Conservation (phyloP, 1,284 basidiomycete genomes). For the Melampsora larici-populina region DNA sequence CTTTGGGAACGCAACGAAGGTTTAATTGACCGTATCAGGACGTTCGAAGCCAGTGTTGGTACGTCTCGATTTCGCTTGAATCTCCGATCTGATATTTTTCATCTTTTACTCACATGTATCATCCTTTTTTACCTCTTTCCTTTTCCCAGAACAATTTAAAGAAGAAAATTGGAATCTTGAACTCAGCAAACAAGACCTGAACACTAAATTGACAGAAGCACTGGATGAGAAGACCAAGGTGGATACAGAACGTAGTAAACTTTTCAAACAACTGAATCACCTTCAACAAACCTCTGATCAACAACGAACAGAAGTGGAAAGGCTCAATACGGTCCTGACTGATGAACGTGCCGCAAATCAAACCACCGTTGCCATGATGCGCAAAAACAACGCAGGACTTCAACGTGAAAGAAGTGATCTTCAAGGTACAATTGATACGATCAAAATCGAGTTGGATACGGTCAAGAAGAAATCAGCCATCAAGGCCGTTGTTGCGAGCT, state of each 20-base stretch:
- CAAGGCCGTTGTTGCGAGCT: conserved; percentile 58
- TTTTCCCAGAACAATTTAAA: conserved; percentile 71
- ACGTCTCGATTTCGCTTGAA: conserved; percentile 48
- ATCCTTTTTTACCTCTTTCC: conserved; percentile 42
- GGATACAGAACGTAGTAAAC: conserved; percentile 76
- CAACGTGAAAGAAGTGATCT: conserved; percentile 88
- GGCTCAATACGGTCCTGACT: conserved; percentile 64
- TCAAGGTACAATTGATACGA: conserved; percentile 69
- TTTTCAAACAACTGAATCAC: conserved; percentile 69
- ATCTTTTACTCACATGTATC: conserved; percentile 17
- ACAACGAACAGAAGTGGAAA: conserved; percentile 81
- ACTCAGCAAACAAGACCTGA: conserved; percentile 82
- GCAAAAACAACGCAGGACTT: conserved; percentile 79
- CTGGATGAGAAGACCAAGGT: conserved; percentile 67
- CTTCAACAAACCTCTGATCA: conserved; percentile 74
- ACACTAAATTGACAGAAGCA: conserved; percentile 66
- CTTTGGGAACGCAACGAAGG: conserved; percentile 69
- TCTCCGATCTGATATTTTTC: conserved; percentile 35
- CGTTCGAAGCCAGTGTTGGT: conserved; percentile 76
- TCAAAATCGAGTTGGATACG: conserved; percentile 66
- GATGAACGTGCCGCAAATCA: conserved; percentile 83
- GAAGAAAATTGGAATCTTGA: conserved; percentile 99
- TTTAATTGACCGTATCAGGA: conserved; percentile 65
- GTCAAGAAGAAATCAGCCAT: conserved; percentile 61
- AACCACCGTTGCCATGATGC: conserved; percentile 82